Conservation (phyloP, 2,329 filamentous ascomycete genomes). For the Coniella lustricola region DNA sequence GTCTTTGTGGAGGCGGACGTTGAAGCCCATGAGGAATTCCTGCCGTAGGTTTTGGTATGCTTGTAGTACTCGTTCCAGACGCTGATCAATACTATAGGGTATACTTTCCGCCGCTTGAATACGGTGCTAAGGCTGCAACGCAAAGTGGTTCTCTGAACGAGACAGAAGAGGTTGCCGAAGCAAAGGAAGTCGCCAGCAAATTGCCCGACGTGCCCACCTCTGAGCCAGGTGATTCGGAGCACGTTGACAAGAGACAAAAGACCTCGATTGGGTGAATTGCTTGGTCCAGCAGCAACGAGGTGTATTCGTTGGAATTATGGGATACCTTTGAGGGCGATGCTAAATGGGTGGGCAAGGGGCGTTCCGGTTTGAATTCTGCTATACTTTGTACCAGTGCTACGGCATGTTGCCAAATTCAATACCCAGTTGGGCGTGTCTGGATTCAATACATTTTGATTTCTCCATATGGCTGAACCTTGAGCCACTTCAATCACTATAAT, state of each 20-base stretch:
- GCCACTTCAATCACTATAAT: too few species aligned
- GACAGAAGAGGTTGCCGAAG: conserved; percentile 13
- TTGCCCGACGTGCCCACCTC: conserved; percentile 23
- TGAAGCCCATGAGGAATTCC: conserved; percentile 57
- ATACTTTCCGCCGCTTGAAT: conserved; percentile 24
- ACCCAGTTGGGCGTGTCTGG: too few species aligned
- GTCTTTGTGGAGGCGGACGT: conserved; percentile 76
- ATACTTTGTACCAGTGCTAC: too few species aligned
- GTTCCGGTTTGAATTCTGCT: too few species aligned
- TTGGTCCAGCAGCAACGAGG: not conserved
- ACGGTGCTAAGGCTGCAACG: conserved; percentile 6
- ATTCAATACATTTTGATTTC: too few species aligned
- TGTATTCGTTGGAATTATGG: conserved; percentile 11
- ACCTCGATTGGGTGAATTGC: conserved; percentile 3
- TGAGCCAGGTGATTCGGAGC: conserved; percentile 20
- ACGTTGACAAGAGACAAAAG: conserved; percentile 23
- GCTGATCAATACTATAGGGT: conserved; percentile 17
- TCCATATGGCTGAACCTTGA: too few species aligned
- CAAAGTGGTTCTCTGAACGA: conserved; percentile 2
- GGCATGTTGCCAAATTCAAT: too few species aligned
- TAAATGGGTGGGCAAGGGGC: too few species aligned
- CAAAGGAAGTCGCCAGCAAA: conserved; percentile 22
- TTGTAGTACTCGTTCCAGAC: accelerated
- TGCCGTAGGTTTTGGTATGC: conserved; percentile 58
- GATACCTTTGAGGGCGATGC: too few species aligned